Evolutionary conservation across 1,139 yeast genomes (phyloP), one percentile per base, ranked within the genome.

Genomic region (Nakaseomyces delphensis): DNA sequence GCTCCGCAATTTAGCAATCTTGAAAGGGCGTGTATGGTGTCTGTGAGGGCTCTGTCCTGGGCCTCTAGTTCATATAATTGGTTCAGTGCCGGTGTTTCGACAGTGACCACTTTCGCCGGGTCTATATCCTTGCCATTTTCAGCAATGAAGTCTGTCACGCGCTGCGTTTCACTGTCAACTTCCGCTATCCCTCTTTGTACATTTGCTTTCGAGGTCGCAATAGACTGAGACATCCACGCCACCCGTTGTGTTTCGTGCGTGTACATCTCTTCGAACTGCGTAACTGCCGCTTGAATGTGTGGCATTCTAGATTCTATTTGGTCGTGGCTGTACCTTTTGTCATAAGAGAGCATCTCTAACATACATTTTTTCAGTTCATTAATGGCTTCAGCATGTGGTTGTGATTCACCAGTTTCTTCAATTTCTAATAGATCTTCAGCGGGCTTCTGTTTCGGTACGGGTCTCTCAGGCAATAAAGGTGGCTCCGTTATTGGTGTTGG

Each of bases 21-120:
- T 9, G 77, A 73, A 14, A 87, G 67, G 13, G 77, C 68, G 44
- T 74, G 70, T n/a, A 75, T 64, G 0, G 86, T 69, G 56, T 87
- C 96, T 38, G 76, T 75, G 21, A 79, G 73, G 0, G 95, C 83
- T 49, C 74, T 70, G 43, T 82, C 83, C 33, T 77, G 81, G 36
- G 87, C 74, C 0, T 75, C 76, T 1, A 80, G 65, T 23, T 75
- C 76, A 57, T 83, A 83, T n/a, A 86, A 66, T 50, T 77, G 81
- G 45, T 68, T 68, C 48, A 65, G 41, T 2, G 45, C 46, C 7
- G 30, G 36, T 7, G 49, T 44, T 20, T 45, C 50, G 6, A 48
- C 42, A 8, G 37, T 35, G 24, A 32, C 40, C 14, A 47, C 37
- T 13, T 28, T 6, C 18, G 23, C 21, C 14, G 43, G 27, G 31